A percentile compares a stretch with the other conserved stretches of the same genome.
Conservation (phyloP, 495 filamentous ascomycete genomes). For the Trypethelium eluteriae region DNA sequence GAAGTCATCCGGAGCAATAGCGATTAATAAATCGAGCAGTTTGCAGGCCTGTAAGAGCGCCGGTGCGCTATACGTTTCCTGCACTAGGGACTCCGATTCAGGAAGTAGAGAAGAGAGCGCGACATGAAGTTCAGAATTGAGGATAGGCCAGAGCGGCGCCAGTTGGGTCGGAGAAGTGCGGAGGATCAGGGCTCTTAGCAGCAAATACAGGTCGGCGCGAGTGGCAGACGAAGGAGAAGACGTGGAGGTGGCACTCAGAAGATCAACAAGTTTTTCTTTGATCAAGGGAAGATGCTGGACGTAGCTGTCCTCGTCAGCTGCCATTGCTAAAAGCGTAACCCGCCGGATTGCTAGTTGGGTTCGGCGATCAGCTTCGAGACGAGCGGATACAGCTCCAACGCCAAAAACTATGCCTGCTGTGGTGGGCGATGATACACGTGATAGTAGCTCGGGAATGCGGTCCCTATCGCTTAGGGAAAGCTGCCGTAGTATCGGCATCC, state of each 20-base stretch:
- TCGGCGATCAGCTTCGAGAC: constrained; percentile 86
- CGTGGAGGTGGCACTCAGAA: constrained; percentile 74
- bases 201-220: constrained; percentile 80
- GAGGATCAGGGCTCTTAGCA: constrained; percentile 72
- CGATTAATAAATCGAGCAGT: constrained; percentile 74
- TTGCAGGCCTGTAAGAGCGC: constrained; percentile 85
- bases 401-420: constrained; percentile 98
- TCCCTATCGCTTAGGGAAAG: constrained; percentile 83
- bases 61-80: constrained; percentile 67
- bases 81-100: constrained; percentile 45
- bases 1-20: constrained; percentile 88
- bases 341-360: constrained; percentile 85
- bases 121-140: constrained; percentile 78
- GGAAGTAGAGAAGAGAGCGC: constrained; percentile 70
- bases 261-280: constrained; percentile 77
- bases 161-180: constrained; percentile 69
- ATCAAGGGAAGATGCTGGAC: constrained; percentile 63
- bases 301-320: constrained; percentile 67
- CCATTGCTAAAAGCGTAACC: constrained; percentile 67
- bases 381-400: constrained; percentile 88
- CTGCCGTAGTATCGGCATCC: constrained; percentile 76
- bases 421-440: constrained; percentile 71
- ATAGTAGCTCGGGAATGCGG: constrained; percentile 69
- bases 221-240: constrained; percentile 89
- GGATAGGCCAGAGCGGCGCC: constrained; percentile 76